Conservation (phyloP, 257 asterid species). For the Knoxia roxburghii region DNA sequence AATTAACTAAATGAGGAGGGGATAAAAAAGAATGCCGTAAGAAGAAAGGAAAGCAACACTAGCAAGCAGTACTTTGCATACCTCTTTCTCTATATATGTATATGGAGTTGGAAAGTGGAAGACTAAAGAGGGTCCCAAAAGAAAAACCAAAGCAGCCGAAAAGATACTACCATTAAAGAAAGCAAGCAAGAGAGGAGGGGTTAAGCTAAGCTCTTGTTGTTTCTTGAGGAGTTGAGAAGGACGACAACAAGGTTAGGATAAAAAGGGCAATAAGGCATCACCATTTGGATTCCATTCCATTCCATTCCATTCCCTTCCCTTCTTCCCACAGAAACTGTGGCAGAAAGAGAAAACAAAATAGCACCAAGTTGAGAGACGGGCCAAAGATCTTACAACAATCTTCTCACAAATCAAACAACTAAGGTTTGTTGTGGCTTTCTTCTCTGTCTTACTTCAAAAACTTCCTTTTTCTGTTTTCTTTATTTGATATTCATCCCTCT, state of each 20-base stretch:
- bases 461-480: no score
- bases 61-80: conserved; percentile 33
- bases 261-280: conserved; percentile 30
- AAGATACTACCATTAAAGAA: conserved; percentile 25
- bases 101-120: conserved; percentile 15
- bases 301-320: conserved; percentile 4
- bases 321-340: conserved; percentile 8
- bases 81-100: conserved; percentile 35
- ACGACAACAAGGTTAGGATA: conserved; percentile 29
- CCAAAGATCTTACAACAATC: conserved; percentile 4
- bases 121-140: conserved; percentile 25
- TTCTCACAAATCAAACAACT: conserved; percentile 12
- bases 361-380: background rate
- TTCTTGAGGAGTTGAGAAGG: conserved; percentile 7
- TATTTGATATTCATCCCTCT: no score
- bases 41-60: conserved; percentile 57
- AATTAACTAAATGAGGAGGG: no score
- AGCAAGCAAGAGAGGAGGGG: conserved; percentile 22
- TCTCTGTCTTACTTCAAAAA: conserved; percentile 16
- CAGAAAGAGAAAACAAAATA: conserved; percentile 13
- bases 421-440: conserved; percentile 24
- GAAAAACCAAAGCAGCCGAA: conserved; percentile 29
- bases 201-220: no score
- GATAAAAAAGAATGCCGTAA: conserved; percentile 65
- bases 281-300: conserved; percentile 12